Conservation (phyloP, 2,329 filamentous ascomycete species). For the Fusarium verticillioides region DNA sequence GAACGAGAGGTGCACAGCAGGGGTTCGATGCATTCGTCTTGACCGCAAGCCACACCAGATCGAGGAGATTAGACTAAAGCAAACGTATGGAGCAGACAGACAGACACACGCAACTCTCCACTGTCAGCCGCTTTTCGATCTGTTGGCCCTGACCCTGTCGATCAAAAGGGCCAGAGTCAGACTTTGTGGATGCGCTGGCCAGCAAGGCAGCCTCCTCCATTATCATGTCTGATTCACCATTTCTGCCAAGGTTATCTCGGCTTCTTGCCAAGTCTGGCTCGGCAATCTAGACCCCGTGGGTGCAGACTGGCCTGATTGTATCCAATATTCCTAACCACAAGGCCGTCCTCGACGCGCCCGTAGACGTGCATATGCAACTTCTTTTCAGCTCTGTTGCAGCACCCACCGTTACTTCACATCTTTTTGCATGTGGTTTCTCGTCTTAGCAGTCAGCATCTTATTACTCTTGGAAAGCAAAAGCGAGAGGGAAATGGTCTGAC, state of each 20-base stretch:
- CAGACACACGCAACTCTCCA: not conserved
- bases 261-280: constrained; percentile 13
- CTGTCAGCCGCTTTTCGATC: not conserved
- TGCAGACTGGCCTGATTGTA: constrained; percentile 12
- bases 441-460: constrained; percentile 19
- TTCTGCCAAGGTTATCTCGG: constrained; percentile 7
- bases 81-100: not conserved
- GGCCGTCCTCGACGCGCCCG: constrained; percentile 25
- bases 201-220: not conserved
- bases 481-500: constrained; percentile 18
- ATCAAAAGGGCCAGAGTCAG: not conserved
- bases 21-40: not conserved
- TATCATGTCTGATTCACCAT: not conserved
- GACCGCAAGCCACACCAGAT: constrained; percentile 4
- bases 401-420: not conserved
- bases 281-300: constrained; percentile 16
- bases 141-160: not conserved
- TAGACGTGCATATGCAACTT: constrained; percentile 25
- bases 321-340: constrained; percentile 3
- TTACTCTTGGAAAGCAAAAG: constrained; percentile 2
- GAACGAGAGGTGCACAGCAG: not conserved
- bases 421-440: not conserved
- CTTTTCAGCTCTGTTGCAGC: not conserved
- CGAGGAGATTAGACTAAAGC: not conserved
- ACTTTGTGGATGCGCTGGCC: not conserved